A percentile compares a stretch with the other conserved stretches of the same genome.
These are phyloP conservation scores for Kondoa subrosea DNA, from an alignment of 768 basidiomycete species.

Conservation along the genomic window DNA sequence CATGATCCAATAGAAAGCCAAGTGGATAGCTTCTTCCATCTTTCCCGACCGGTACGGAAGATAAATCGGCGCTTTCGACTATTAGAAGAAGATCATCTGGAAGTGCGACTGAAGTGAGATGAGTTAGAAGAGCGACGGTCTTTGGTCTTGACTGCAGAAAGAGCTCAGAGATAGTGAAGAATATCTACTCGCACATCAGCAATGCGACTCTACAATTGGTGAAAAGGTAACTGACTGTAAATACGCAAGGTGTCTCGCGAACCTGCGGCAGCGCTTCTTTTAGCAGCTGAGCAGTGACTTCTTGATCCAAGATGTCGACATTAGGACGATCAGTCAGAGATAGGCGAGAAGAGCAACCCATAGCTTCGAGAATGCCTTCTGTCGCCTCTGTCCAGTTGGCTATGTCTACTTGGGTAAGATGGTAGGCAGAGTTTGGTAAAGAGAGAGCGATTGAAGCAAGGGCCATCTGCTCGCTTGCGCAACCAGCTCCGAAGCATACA, in stretches of 20 bases:
- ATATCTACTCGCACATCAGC: slow-evolving; percentile 4
- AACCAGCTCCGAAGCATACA: slow-evolving; percentile 22
- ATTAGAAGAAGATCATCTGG: slow-evolving; percentile 22
- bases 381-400: slow-evolving; percentile 21
- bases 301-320: not conserved
- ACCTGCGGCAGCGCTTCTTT: not conserved
- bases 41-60: slow-evolving; percentile 18
- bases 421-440: not conserved
- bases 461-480: slow-evolving; percentile 25
- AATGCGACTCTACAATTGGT: slow-evolving; percentile 12
- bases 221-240: slow-evolving; percentile 14
- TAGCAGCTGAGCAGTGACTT: not conserved
- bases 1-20: slow-evolving; percentile 19
- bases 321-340: not conserved
- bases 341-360: not conserved
- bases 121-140: slow-evolving; percentile 24
- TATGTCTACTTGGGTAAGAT: slow-evolving; percentile 1
- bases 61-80: slow-evolving; percentile 22
- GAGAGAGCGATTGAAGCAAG: slow-evolving; percentile 15
- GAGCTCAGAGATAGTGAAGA: slow-evolving; percentile 27
- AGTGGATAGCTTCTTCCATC: slow-evolving; percentile 20
- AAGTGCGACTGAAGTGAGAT: slow-evolving; percentile 1
- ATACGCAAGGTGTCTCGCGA: slow-evolving; percentile 1
- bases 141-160: slow-evolving; percentile 23
- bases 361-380: slow-evolving; percentile 2